phyloP scores from a whole-genome alignment of 345 rosid genomes.

The Eutrema yunnanense region DNA sequence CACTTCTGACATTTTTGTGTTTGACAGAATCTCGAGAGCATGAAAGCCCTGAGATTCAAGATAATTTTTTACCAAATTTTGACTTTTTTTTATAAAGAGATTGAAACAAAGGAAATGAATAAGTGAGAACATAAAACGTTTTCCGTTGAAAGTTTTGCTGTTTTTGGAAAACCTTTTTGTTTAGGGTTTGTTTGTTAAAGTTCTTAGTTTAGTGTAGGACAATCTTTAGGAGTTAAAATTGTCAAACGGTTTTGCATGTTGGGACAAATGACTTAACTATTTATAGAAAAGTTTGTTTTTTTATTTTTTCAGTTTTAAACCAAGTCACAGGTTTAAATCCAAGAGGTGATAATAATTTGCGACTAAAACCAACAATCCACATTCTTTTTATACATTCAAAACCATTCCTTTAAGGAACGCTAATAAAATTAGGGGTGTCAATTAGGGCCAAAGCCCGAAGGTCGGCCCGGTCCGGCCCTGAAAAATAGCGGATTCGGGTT shows the following conservation, averaged over 20 bases:
- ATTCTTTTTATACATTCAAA: neutral
- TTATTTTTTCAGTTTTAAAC: neutral
- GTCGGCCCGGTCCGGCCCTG: too few relatives aligned
- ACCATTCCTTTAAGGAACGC: neutral
- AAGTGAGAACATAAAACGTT: neutral
- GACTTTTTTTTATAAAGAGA: neutral
- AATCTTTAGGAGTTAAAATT: neutral
- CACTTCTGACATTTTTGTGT: slow-evolving; percentile 3
- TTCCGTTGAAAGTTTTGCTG: neutral
- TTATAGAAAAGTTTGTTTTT: neutral
- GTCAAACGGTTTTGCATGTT: neutral
- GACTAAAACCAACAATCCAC: neutral
- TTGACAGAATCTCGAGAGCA: neutral
- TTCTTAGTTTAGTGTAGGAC: neutral
- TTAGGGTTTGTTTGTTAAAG: neutral
- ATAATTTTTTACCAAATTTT: neutral
- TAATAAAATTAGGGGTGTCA: too few relatives aligned
- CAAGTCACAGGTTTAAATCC: neutral
- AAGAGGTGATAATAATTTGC: neutral
- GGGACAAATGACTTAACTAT: neutral
- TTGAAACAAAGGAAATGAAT: neutral
- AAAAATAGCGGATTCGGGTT: too few relatives aligned
- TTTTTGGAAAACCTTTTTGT: neutral
- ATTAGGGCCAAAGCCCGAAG: too few relatives aligned
- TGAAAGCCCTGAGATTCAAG: neutral